Conservation (phyloP, 306 rosid genomes). For the Hylodesmum podocarpum region DNA sequence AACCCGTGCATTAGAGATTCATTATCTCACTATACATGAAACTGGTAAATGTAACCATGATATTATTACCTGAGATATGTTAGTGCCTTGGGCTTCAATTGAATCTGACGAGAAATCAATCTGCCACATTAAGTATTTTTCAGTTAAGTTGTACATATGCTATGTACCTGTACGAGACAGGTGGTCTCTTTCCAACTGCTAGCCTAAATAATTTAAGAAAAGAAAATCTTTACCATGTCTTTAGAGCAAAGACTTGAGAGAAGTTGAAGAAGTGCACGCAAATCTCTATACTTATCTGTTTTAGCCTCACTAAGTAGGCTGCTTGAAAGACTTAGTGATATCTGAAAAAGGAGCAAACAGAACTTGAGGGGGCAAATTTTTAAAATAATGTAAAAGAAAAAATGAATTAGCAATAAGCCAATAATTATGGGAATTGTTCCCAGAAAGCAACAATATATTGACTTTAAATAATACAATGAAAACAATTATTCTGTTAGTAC, state of each 20-base stretch:
- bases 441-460: conserved; percentile 6
- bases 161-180: conserved; percentile 11
- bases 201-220: neutral
- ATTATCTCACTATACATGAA: conserved; percentile 8
- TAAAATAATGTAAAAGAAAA: conserved; percentile 20
- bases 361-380: conserved; percentile 15
- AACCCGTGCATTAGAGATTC: conserved; percentile 35
- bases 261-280: conserved; percentile 98
- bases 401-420: conserved; percentile 6
- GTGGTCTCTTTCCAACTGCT: conserved; percentile 24
- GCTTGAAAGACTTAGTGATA: conserved; percentile 83
- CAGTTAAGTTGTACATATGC: conserved; percentile 22
- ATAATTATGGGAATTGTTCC: neutral
- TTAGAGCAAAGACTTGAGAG: conserved; percentile 90
- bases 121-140: conserved; percentile 47
- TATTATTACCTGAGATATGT: conserved; percentile 88
- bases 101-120: conserved; percentile 92
- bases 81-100: conserved; percentile 64
- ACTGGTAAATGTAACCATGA: conserved; percentile 20
- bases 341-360: conserved; percentile 49
- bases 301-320: conserved; percentile 77
- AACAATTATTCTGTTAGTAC: neutral
- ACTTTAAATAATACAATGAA: neutral
- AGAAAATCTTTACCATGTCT: conserved; percentile 65
- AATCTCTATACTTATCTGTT: conserved; percentile 85